Evolutionary conservation across 768 basidiomycete genomes (phyloP), one percentile per base, ranked within the genome.

Genomic region (Ephemerocybe angulata): DNA sequence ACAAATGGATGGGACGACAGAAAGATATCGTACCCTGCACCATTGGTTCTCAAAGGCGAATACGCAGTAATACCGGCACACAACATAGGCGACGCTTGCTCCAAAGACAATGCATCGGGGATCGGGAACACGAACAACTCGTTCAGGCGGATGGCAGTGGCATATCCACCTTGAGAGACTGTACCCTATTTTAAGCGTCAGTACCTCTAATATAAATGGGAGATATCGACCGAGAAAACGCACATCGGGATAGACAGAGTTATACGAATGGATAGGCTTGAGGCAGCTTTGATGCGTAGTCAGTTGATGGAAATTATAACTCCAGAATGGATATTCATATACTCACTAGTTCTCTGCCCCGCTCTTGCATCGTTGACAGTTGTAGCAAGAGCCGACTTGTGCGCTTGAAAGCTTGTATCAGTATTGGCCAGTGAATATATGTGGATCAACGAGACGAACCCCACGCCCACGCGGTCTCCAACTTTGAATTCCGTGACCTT

Each of bases 21-120:
- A n/a, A n/a, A n/a, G n/a, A n/a, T n/a, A n/a, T n/a, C n/a, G 8
- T 53, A 70, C 69, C 72, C 73, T 55, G 68, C 67, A 6, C 79
- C 78, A 66, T 82, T 77, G 28, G 78, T 70, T 25, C 74, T 71
- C 19, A 88, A 70, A 13, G 86, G 85, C 0, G 82, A 84, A 70
- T 73, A 85, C 7, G 82, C 79, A 7, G 85, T 86, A n/a, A 85
- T 64, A 27, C 85, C 85, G 5, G 74, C 86, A 62, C 84, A 87
- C 43, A 86, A 65, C 78, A 88, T 78, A 6, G 84, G 83, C 1
- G 84, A 84, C 3, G 82, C 83, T 44, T 81, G 58, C 51, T 77
- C 76, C 6, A 80, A 72, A 29, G 76, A 67, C 24, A 88, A 65
- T 12, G 62, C 69, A 8, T 82, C 73, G 1, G 86, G 86, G 37